Base-by-base conservation (phyloP, 2,329 filamentous ascomycete genomes). In the Scolecobasidium constrictum region DNA sequence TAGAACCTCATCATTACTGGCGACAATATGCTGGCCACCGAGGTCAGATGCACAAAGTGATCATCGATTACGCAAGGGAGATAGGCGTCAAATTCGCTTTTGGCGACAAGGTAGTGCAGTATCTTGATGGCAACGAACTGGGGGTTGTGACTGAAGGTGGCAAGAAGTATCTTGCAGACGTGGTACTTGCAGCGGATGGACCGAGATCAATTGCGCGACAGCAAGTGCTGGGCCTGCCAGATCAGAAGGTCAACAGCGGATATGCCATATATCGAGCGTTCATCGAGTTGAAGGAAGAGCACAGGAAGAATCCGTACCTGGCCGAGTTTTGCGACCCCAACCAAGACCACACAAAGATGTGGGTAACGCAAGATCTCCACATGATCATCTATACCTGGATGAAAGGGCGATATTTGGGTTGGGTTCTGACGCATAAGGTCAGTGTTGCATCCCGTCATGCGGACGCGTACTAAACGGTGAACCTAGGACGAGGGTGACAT, bases 151-250 rank as follows among this genome's bases (percentile, higher is more conserved):
- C 54, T 12, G 58, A 66, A 4, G 21, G 64, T 41, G 65, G 64
- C 13, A 55, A 58, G 48, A 49, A 51, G 13, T 64, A 61, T 43
- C 61, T 66, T 43, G 66, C 65, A 2, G 59, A 62, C 46, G 52
- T 63, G 7, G 53, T 63, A 4, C 56, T 63, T 43, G 60, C 60
- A 7, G 60, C 60, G 11, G 60, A 63, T 48, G 50, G 65, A 47
- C 62, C 68, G 20, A 62, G 64, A 7, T 65, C 62, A 3, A 66
- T 64, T 54, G 62, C 61, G 33, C 61, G 64, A 50, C 60, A 61
- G 65, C 42, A 61, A 66, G 26, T 41, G 7, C 7, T 38, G 11
- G 39, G 39, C n/a, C 7, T 9, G 6, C 7, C 6, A 38, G 21
- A 9, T 22, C 6, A 38, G 39, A 9, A 26, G 12, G 38, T 35